These are phyloP conservation scores for Torrubiellomyces zombiae DNA, from an alignment of 2,329 filamentous ascomycete species.

Conservation along the genomic window DNA sequence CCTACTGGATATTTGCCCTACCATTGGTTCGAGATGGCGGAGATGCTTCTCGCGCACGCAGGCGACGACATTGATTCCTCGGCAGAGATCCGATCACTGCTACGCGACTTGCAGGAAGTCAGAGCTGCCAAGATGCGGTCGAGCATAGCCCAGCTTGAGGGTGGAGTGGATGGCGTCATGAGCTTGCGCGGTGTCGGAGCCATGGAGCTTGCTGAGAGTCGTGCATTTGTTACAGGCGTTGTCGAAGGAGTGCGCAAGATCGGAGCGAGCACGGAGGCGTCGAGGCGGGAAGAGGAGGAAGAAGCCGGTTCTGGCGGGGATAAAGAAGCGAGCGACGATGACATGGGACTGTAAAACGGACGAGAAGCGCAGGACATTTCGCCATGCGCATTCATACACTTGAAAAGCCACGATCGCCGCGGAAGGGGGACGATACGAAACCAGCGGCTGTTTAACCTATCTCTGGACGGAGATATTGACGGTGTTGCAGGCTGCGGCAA, in stretches of 20 bases:
- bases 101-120: constrained; percentile 75
- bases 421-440: too few species aligned
- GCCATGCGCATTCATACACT: too few species aligned
- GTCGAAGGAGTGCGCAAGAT: constrained; percentile 79
- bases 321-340: constrained; percentile 40
- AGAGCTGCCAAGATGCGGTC: constrained; percentile 76
- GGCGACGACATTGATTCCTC: constrained; percentile 63
- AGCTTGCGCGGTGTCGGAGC: constrained; percentile 62
- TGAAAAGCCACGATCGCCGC: too few species aligned
- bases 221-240: constrained; percentile 69
- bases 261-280: constrained; percentile 63
- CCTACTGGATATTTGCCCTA: constrained; percentile 64
- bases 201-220: constrained; percentile 80
- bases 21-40: constrained; percentile 86
- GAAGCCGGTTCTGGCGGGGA: constrained; percentile 44
- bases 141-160: constrained; percentile 55
- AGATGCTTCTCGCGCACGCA: constrained; percentile 73
- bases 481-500: too few species aligned
- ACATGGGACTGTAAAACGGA: constrained; percentile 30
- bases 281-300: constrained; percentile 62
- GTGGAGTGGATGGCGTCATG: constrained; percentile 54
- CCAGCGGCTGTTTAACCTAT: too few species aligned
- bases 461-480: too few species aligned
- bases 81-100: constrained; percentile 54
- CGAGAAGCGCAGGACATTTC: too few species aligned